Conservation (phyloP, 2,329 filamentous ascomycete genomes). For the Cadophora malorum region DNA sequence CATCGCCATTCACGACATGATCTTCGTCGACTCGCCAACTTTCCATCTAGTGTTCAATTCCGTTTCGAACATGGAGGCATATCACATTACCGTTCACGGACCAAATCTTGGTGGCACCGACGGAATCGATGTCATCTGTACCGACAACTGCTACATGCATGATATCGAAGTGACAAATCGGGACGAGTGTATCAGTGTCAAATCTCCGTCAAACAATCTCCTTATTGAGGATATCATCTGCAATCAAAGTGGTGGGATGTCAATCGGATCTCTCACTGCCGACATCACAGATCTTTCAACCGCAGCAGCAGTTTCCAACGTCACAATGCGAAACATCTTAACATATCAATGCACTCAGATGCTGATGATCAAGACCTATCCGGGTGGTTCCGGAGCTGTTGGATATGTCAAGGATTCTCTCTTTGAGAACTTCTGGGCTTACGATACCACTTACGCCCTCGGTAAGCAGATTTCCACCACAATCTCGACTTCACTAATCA, state of each 20-base stretch:
- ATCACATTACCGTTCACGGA: slow-evolving; percentile 48
- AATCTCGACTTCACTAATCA: neutral
- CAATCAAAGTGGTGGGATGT: slow-evolving; percentile 48
- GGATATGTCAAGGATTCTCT: slow-evolving; percentile 47
- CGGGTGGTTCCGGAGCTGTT: slow-evolving; percentile 44
- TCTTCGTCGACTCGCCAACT: slow-evolving; percentile 46
- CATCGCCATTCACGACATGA: slow-evolving; percentile 44
- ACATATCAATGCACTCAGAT: slow-evolving; percentile 48
- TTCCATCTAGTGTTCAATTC: slow-evolving; percentile 49
- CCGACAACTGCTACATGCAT: slow-evolving; percentile 47
- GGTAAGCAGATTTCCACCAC: slow-evolving; percentile 17
- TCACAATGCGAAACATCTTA: slow-evolving; percentile 45
- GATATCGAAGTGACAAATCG: slow-evolving; percentile 48
- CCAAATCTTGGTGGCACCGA: slow-evolving; percentile 48
- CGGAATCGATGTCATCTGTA: slow-evolving; percentile 48
- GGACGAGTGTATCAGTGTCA: slow-evolving; percentile 49
- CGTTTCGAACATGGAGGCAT: slow-evolving; percentile 47
- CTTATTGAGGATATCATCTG: slow-evolving; percentile 48
- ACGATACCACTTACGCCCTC: slow-evolving; percentile 38
- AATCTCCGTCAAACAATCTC: slow-evolving; percentile 47
- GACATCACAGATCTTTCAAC: slow-evolving; percentile 24
- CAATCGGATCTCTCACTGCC: slow-evolving; percentile 45
- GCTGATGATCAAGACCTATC: slow-evolving; percentile 49
- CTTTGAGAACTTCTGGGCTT: slow-evolving; percentile 44
- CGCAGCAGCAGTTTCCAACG: slow-evolving; percentile 30